Evolutionary conservation across 1,284 basidiomycete genomes (phyloP), one percentile per base, ranked within the genome.

Genomic region (Irpex rosettiformis): DNA sequence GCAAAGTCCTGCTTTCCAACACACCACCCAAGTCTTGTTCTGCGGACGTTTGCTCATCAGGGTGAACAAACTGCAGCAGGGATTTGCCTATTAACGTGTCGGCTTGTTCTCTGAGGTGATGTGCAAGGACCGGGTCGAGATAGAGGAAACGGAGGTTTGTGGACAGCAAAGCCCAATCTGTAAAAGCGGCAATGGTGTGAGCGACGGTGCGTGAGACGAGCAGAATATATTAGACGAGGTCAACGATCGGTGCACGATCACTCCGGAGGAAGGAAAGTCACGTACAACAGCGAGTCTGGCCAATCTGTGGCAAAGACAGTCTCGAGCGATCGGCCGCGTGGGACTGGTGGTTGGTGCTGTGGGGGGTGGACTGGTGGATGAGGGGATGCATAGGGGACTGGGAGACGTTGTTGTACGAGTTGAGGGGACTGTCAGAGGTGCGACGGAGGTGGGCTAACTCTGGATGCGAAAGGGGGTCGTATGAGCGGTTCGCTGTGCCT

Each of bases 11-110:
- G 65, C 83, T 85, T 60, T 89, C 82, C 60, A 96, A 81, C 5
- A 95, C 93, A 61, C 83, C 84, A 51, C 83, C 81, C 48, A 97
- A 80, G 75, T 96, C 93, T 40, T 80, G 76, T 64, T 85, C 81
- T 1, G 93, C 93, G 60, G 89, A 88, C 1, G 84, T 80, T 60
- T 89, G 84, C 69, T 98, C 96, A 58, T 92, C 91, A 24, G 94
- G 94, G 69, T 97, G 94, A 45, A 98, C 91, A 69, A 93, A 96
- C 58, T 86, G 82, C 61, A 97, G 80, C 43, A 98, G 80, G 21
- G 86, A 85, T 65, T 85, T 85, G 57, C 90, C 91, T 63, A 93
- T 75, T 69, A 98, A 80, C 21, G 73, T 67, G 25, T 81, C 73
- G 0, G 88, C 85, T 73, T 94, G 87, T 56, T 84, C 80, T 24